A percentile compares a stretch with the other conserved stretches of the same genome.
Evolutionary conservation across 768 basidiomycete species (phyloP).

Genomic region (Agaricus sinodeliciosus): DNA sequence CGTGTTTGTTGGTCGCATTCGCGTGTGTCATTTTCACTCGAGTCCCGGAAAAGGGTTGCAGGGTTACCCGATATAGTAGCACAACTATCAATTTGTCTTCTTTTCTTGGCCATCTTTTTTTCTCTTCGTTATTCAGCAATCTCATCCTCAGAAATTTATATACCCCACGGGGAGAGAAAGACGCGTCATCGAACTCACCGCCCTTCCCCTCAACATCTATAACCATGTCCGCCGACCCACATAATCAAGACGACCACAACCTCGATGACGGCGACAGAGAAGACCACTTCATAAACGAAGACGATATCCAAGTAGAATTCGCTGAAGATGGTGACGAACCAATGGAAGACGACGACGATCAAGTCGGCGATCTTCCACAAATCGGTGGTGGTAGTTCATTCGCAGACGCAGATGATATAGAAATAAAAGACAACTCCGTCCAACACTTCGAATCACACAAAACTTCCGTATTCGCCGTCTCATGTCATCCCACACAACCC

Average conservation of each 20-base stretch:
- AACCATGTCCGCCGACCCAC: constrained; percentile 28
- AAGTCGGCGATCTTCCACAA: constrained; percentile 32
- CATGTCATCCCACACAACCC: constrained; percentile 76
- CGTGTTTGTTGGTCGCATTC: no score
- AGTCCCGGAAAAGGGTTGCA: no score
- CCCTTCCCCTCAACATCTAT: background rate
- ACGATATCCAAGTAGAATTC: constrained; percentile 57
- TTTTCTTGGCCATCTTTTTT: background rate
- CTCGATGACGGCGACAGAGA: constrained; percentile 24
- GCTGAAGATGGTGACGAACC: constrained; percentile 52
- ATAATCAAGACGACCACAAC: constrained; percentile 27
- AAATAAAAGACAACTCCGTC: constrained; percentile 54
- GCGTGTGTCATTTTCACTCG: no score
- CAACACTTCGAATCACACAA: constrained; percentile 64
- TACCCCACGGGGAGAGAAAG: no score
- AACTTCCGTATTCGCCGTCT: constrained; percentile 77
- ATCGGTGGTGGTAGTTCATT: constrained; percentile 32
- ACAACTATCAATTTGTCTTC: no score
- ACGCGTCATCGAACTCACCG: no score
- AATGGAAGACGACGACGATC: constrained; percentile 69
- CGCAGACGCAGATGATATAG: constrained; percentile 15
- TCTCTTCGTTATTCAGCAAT: no score
- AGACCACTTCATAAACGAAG: constrained; percentile 51
- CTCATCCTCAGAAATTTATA: no score
- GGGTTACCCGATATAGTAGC: no score